phyloP scores from a whole-genome alignment of 2,329 filamentous ascomycete species.

The Leptosphaerulina australis region DNA sequence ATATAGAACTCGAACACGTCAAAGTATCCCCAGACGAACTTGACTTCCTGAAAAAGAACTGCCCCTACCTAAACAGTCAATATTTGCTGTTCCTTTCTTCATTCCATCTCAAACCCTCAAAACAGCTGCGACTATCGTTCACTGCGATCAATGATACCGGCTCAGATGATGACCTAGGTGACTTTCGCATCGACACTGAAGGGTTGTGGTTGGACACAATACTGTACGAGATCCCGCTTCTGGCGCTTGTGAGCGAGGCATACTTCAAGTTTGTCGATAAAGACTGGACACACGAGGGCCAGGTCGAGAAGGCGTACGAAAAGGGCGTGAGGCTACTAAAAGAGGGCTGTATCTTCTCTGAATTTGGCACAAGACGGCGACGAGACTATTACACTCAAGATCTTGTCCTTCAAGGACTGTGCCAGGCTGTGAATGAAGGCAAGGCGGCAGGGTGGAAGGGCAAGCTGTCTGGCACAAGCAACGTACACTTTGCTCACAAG shows the following conservation, averaged over 20 bases:
- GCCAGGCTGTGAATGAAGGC: constrained; percentile 75
- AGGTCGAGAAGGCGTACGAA: constrained; percentile 80
- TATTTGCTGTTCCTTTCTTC: constrained; percentile 83
- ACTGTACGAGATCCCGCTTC: constrained; percentile 92
- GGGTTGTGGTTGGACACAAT: constrained; percentile 95
- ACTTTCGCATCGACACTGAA: constrained; percentile 75
- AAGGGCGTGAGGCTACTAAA: constrained; percentile 82
- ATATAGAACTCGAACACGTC: constrained; percentile 78
- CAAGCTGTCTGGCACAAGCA: constrained; percentile 86
- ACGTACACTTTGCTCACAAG: constrained; percentile 95
- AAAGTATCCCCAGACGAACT: constrained; percentile 79
- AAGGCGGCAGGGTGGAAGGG: constrained; percentile 69
- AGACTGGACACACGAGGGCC: constrained; percentile 87
- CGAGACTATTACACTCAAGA: constrained; percentile 96
- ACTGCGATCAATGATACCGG: constrained; percentile 61
- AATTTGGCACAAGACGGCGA: constrained; percentile 88
- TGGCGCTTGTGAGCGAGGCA: constrained; percentile 90
- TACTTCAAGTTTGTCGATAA: constrained; percentile 97
- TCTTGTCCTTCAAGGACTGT: constrained; percentile 85
- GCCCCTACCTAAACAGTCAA: constrained; percentile 75
- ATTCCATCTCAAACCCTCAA: constrained; percentile 79
- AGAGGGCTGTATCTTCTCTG: constrained; percentile 85
- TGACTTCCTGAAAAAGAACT: constrained; percentile 76
- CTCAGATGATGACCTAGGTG: constrained; percentile 70
- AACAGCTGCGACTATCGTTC: constrained; percentile 79